Percentiles rank a stretch among this genome's conserved stretches.
These are phyloP conservation scores for Suillus bovinus DNA, from an alignment of 768 basidiomycete genomes.

Conservation along the genomic window DNA sequence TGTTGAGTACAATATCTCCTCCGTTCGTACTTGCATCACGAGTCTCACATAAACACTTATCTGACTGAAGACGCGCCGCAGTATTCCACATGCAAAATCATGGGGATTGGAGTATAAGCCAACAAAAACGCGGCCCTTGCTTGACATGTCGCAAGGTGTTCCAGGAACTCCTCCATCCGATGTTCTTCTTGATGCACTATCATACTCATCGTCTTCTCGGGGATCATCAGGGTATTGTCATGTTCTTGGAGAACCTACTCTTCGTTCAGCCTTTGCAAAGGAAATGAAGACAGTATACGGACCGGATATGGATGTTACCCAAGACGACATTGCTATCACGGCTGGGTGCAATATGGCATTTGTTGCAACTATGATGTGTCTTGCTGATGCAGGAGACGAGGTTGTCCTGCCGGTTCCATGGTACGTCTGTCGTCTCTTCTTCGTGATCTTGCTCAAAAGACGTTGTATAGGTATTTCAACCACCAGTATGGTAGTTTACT, in stretches of 20 bases:
- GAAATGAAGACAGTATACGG: constrained; percentile 69
- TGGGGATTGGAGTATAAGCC: constrained; percentile 51
- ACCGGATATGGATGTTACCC: constrained; percentile 42
- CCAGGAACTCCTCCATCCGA: constrained; percentile 66
- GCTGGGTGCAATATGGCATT: constrained; percentile 78
- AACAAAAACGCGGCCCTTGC: constrained; percentile 46
- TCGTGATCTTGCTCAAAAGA: not conserved
- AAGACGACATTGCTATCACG: constrained; percentile 65
- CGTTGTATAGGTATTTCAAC: constrained; percentile 59
- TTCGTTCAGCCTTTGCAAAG: constrained; percentile 52
- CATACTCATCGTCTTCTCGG: constrained; percentile 42
- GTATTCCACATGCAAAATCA: constrained; percentile 58
- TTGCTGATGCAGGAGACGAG: constrained; percentile 72
- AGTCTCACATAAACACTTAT: not conserved
- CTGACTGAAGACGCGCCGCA: constrained; percentile 21
- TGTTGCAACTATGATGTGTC: constrained; percentile 54
- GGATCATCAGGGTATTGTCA: constrained; percentile 55
- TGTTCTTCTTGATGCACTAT: constrained; percentile 49
- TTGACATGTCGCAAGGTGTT: constrained; percentile 78
- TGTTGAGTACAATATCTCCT: constrained; percentile 45
- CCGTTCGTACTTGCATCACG: constrained; percentile 36
- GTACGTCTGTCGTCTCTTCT: constrained; percentile 32
- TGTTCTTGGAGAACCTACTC: constrained; percentile 54
- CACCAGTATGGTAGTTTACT: constrained; percentile 43
- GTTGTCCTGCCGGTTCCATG: constrained; percentile 73